Evolutionary conservation across 306 rosid species (phyloP).

Genomic region (Cercis canadensis): DNA sequence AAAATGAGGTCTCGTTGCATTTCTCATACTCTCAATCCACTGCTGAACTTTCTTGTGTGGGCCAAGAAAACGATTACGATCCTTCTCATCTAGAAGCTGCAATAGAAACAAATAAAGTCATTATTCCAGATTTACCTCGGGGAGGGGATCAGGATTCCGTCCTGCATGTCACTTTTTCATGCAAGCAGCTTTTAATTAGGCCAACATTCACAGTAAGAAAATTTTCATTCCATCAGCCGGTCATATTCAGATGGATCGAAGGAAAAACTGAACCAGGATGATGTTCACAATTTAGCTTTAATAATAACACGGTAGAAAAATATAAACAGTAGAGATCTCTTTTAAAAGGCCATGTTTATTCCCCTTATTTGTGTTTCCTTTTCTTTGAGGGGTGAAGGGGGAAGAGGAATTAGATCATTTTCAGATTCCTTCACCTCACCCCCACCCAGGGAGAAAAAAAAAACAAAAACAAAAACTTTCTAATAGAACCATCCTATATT

Average conservation of each 20-base stretch:
- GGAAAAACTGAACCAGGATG: constrained; percentile 33
- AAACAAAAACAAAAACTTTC: too few species aligned
- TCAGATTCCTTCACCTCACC: too few species aligned
- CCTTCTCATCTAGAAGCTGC: constrained; percentile 77
- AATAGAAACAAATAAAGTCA: constrained; percentile 19
- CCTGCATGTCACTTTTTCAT: constrained; percentile 11
- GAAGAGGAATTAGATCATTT: too few species aligned
- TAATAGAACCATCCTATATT: too few species aligned
- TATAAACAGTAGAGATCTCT: not conserved
- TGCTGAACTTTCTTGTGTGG: constrained; percentile 80
- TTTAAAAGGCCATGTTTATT: not conserved
- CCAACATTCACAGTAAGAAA: not conserved
- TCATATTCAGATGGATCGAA: constrained; percentile 4
- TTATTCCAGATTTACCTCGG: not conserved
- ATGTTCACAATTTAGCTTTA: not conserved
- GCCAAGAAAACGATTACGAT: constrained; percentile 63
- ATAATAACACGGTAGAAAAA: constrained; percentile 25
- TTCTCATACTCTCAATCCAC: constrained; percentile 82
- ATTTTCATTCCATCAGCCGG: not conserved
- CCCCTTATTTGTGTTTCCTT: not conserved
- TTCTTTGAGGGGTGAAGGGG: not conserved
- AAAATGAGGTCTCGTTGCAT: constrained; percentile 82
- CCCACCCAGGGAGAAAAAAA: too few species aligned
- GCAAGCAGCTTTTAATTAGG: constrained; percentile 14
- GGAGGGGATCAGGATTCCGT: constrained; percentile 23